Evolutionary conservation across 768 basidiomycete species (phyloP), one percentile per base, ranked within the genome.

Genomic region (Calocera viscosa): DNA sequence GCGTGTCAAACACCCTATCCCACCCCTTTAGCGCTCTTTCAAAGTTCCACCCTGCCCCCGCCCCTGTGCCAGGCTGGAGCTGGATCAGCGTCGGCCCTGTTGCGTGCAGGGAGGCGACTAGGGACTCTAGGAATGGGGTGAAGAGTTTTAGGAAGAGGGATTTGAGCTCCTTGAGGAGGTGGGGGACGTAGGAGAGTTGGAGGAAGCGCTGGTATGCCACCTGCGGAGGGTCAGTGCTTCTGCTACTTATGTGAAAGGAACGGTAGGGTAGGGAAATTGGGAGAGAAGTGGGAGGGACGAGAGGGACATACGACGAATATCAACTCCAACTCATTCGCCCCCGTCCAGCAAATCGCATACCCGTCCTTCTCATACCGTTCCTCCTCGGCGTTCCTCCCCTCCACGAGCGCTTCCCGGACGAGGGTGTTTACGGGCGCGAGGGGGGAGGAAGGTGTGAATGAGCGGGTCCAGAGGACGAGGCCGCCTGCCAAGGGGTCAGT

Each of bases 131-230:
- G 75, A 93, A 88, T 0, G 91, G 91, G 70, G 89, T 83, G 72
- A 91, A 96, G 67, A 90, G 82, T 73, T 91, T 86, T 71, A 95
- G 78, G 73, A 98, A 99, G 49, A 95, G 81, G 0, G 85, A 78
- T 73, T 92, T 93, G 72, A 94, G 82, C 2, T 89, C 84, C 14
- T 78, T 77, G 28, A 99, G 82, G 22, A 99, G 85, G 49, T 92
- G 90, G 0, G 94, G 91, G 66, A 96, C 88, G 73, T 97, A 98
- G 10, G 93, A 87, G 39, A 99, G 82, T 68, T 95, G 94, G 19
- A 99, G 82, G 68, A 99, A 92, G 67, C 94, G 90, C 73, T 96
- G 94, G 79, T 96, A 98, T 40, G 94, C 92, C 65, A 95, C 93
- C 93, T 95, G 72, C 11, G 40, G 30, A 33, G 24, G 26, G 30